These are phyloP conservation scores for Neurospora sublineolata DNA, from an alignment of 495 filamentous ascomycete species.

Conservation along the genomic window DNA sequence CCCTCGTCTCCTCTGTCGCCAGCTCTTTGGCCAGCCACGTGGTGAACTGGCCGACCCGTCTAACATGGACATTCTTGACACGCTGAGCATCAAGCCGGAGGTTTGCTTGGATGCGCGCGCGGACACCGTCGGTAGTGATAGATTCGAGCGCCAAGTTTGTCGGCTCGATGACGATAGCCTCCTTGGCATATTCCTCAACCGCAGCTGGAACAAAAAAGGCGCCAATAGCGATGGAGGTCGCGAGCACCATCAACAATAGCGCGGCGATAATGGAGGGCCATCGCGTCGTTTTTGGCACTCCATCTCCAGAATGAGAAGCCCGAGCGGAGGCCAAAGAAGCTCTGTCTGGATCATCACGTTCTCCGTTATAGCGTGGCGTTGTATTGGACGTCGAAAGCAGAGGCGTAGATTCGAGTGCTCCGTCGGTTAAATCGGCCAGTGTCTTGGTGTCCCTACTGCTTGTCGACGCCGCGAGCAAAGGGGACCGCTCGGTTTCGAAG, in stretches of 20 bases:
- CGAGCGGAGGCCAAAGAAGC: slow-evolving; percentile 21
- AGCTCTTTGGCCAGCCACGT: slow-evolving; percentile 72
- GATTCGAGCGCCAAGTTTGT: slow-evolving; percentile 72
- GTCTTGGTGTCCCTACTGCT: background rate
- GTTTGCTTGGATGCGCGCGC: slow-evolving; percentile 65
- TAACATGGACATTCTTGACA: slow-evolving; percentile 55
- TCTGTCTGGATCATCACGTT: slow-evolving; percentile 22
- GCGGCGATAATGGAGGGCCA: slow-evolving; percentile 39
- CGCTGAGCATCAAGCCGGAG: slow-evolving; percentile 66
- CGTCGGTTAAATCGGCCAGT: slow-evolving; percentile 4
- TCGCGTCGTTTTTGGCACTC: slow-evolving; percentile 17
- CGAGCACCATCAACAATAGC: slow-evolving; percentile 25
- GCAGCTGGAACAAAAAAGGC: slow-evolving; percentile 73
- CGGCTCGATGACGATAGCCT: slow-evolving; percentile 71
- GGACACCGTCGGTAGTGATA: slow-evolving; percentile 65
- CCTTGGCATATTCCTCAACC: slow-evolving; percentile 71
- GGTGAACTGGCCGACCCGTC: slow-evolving; percentile 62
- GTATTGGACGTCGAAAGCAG: slow-evolving; percentile 32
- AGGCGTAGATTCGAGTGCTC: slow-evolving; percentile 41
- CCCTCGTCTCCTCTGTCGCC: slow-evolving; percentile 54
- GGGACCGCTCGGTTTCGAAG: background rate
- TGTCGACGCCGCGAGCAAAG: background rate
- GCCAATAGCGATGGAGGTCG: slow-evolving; percentile 38
- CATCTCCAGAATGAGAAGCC: slow-evolving; percentile 13
- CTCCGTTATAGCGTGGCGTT: slow-evolving; percentile 37